Percentiles rank a stretch among this genome's conserved stretches.
Evolutionary conservation across 495 filamentous ascomycete species (phyloP).

Genomic region (Geopyxis carbonaria): DNA sequence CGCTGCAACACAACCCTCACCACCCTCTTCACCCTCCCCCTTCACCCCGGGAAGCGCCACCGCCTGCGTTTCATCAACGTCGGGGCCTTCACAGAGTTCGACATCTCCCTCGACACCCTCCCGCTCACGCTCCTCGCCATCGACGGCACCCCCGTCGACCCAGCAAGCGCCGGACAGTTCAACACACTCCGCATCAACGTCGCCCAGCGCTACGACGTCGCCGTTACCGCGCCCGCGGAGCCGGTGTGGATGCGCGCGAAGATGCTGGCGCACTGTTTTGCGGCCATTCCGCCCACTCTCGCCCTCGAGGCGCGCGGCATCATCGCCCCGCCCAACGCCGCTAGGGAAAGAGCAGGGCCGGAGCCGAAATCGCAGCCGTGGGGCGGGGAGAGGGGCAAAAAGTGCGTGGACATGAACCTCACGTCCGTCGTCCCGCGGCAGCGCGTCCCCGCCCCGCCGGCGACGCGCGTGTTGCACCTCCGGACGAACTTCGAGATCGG

Average conservation of each 20-base stretch:
- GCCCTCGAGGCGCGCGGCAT: conserved; percentile 37
- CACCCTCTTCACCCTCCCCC: conserved; percentile 31
- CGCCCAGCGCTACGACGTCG: conserved; percentile 50
- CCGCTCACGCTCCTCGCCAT: conserved; percentile 43
- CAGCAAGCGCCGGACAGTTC: conserved; percentile 32
- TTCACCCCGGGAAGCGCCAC: conserved; percentile 38
- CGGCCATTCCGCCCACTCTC: conserved; percentile 30
- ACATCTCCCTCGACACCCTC: conserved; percentile 36
- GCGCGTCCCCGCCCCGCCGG: conserved; percentile 15
- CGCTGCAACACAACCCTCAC: conserved; percentile 31
- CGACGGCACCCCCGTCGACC: conserved; percentile 52
- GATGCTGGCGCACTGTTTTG: conserved; percentile 41
- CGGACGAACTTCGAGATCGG: conserved; percentile 40
- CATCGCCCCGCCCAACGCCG: conserved; percentile 27
- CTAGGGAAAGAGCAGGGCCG: too few species aligned
- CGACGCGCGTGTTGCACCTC: conserved; percentile 31
- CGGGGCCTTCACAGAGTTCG: conserved; percentile 41
- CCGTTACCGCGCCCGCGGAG: conserved; percentile 35
- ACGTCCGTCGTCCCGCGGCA: conserved; percentile 26
- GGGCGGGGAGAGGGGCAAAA: conserved; percentile 9
- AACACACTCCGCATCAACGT: conserved; percentile 42
- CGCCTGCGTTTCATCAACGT: conserved; percentile 54
- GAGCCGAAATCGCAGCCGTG: conserved; percentile 19
- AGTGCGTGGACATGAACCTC: conserved; percentile 20
- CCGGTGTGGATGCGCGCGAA: conserved; percentile 38